phyloP scores from a whole-genome alignment of 2,329 filamentous ascomycete genomes.

The Escovopsis sp. region DNA sequence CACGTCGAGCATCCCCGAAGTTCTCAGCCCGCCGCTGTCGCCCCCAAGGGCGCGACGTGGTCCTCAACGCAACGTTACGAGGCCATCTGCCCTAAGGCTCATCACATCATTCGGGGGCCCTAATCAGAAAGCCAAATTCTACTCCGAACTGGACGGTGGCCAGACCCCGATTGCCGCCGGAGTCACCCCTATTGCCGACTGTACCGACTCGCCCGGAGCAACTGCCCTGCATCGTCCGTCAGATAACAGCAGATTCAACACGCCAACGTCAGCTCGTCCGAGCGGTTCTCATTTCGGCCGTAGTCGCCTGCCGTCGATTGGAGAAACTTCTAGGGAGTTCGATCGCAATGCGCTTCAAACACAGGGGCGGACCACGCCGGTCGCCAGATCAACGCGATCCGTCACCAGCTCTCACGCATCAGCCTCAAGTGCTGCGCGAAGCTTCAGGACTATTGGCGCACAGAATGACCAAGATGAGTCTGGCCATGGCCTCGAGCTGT shows the following conservation, averaged over 20 bases:
- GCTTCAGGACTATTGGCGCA: constrained; percentile 30
- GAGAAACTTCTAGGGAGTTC: constrained; percentile 34
- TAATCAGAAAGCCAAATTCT: constrained; percentile 48
- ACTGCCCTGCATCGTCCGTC: constrained; percentile 56
- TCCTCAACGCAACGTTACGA: constrained; percentile 51
- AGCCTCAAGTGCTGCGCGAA: constrained; percentile 35
- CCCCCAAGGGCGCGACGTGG: constrained; percentile 50
- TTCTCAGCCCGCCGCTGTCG: constrained; percentile 59
- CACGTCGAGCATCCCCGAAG: constrained; percentile 40
- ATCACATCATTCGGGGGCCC: constrained; percentile 75
- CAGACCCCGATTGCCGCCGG: constrained; percentile 67
- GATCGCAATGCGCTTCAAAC: constrained; percentile 17
- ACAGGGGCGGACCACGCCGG: constrained; percentile 7
- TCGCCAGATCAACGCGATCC: constrained; percentile 15
- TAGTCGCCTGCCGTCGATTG: constrained; percentile 62
- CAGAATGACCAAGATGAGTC: constrained; percentile 61
- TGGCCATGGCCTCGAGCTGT: constrained; percentile 72
- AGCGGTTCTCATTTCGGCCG: constrained; percentile 46
- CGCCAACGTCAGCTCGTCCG: constrained; percentile 47
- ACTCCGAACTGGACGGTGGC: constrained; percentile 39
- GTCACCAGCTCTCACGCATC: constrained; percentile 44
- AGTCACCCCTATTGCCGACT: constrained; percentile 78
- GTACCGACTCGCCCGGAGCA: constrained; percentile 47
- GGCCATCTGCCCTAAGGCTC: constrained; percentile 73
- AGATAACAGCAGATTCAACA: constrained; percentile 53